Percentiles rank a stretch among this genome's conserved stretches.
Evolutionary conservation across 805 yeast species (phyloP).

Genomic region (Kodamaea leandrae): DNA sequence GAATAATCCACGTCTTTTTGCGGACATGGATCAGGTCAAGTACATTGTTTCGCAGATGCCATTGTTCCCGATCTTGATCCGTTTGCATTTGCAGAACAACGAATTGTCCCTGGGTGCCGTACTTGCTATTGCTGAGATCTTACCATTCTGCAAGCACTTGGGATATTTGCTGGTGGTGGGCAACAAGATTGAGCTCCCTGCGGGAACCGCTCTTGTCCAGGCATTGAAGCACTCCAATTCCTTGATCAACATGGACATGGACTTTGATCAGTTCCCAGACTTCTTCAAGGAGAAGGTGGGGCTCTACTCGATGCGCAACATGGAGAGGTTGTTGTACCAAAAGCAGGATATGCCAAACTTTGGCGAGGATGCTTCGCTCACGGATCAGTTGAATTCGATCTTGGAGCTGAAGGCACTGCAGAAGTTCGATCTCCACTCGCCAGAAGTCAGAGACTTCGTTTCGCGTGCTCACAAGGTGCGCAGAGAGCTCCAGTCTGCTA

Average conservation of each 20-base stretch:
- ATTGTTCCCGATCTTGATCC: conserved; percentile 55
- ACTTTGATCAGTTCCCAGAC: conserved; percentile 59
- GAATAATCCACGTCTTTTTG: conserved; percentile 65
- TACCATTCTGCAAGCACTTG: conserved; percentile 65
- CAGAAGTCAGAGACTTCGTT: conserved; percentile 30
- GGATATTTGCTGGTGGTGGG: conserved; percentile 70
- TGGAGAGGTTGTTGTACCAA: conserved; percentile 55
- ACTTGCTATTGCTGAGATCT: conserved; percentile 58
- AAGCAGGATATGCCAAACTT: conserved; percentile 10
- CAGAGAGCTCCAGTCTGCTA: conserved; percentile 28
- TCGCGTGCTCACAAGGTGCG: conserved; percentile 27
- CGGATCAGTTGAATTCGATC: conserved; percentile 27
- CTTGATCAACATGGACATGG: conserved; percentile 71
- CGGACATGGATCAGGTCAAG: conserved; percentile 38
- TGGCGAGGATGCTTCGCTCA: conserved; percentile 22
- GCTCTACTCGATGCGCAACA: conserved; percentile 75
- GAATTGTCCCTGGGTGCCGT: conserved; percentile 55
- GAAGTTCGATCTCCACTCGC: conserved; percentile 31
- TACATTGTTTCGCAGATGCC: conserved; percentile 66
- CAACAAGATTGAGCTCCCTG: conserved; percentile 55
- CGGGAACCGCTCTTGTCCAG: conserved; percentile 63
- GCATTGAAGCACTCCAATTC: conserved; percentile 66
- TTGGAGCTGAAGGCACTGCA: conserved; percentile 32
- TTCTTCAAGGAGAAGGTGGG: conserved; percentile 70
- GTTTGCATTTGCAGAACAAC: conserved; percentile 73